Evolutionary conservation across 495 filamentous ascomycete genomes (phyloP).

Genomic region (Parathielavia hyrcaniae): DNA sequence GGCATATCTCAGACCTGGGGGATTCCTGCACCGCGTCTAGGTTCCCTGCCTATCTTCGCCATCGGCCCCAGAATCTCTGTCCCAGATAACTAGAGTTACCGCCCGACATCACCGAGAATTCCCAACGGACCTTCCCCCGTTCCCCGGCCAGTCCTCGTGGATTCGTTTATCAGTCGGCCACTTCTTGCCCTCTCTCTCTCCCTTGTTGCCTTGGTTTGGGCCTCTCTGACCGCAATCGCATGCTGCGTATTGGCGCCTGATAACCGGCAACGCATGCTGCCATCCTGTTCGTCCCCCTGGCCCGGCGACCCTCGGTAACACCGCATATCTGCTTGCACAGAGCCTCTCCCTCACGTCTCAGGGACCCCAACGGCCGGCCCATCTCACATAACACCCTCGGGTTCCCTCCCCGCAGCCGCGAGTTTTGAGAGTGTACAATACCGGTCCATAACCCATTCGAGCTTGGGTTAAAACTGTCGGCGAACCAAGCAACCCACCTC

Average conservation of each 20-base stretch:
- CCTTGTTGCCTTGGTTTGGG: conserved; percentile 24
- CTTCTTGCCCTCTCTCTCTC: not conserved
- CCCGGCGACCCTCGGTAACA: conserved; percentile 7
- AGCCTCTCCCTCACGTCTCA: conserved; percentile 22
- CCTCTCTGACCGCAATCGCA: conserved; percentile 18
- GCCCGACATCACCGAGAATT: conserved; percentile 29
- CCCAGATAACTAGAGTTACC: no score
- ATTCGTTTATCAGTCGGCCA: conserved; percentile 29
- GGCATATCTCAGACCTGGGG: conserved; percentile 20
- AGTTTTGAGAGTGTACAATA: not conserved
- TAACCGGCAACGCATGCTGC: no score
- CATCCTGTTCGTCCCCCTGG: conserved; percentile 10
- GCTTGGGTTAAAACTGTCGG: not conserved
- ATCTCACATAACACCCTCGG: conserved; percentile 20
- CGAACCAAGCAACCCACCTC: not conserved
- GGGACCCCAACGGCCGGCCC: conserved; percentile 15
- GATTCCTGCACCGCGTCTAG: conserved; percentile 22
- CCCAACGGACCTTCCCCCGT: conserved; percentile 25
- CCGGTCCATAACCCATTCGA: not conserved
- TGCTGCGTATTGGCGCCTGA: conserved; percentile 24
- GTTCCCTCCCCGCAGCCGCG: conserved; percentile 1
- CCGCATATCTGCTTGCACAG: conserved; percentile 25
- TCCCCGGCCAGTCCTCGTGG: conserved; percentile 1
- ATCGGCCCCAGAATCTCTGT: no score
- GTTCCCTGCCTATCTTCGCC: conserved; percentile 26